Conservation (phyloP, 805 yeast genomes). For the Metschnikowia hibisci region DNA sequence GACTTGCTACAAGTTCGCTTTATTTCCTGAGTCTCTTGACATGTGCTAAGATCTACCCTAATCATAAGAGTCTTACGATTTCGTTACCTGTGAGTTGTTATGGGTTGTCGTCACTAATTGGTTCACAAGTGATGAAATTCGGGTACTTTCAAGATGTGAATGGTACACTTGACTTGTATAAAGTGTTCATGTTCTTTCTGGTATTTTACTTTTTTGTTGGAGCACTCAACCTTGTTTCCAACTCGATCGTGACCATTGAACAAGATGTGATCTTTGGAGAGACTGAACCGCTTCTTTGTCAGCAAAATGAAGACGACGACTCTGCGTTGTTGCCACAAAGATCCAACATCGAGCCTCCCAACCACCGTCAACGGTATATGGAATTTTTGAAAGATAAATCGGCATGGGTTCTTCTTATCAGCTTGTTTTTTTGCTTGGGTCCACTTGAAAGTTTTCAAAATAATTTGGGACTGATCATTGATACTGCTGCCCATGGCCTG, state of each 20-base stretch:
- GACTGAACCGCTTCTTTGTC: slow-evolving; percentile 15
- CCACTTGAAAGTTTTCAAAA: slow-evolving; percentile 83
- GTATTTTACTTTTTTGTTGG: slow-evolving; percentile 55
- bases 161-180: slow-evolving; percentile 41
- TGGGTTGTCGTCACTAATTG: slow-evolving; percentile 76
- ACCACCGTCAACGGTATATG: slow-evolving; percentile 32
- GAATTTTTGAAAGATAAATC: slow-evolving; percentile 49
- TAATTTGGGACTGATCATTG: slow-evolving; percentile 73
- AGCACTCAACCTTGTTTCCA: slow-evolving; percentile 56
- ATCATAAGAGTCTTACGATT: slow-evolving; percentile 72
- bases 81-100: slow-evolving; percentile 85
- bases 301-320: slow-evolving; percentile 8
- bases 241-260: slow-evolving; percentile 60
- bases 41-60: slow-evolving; percentile 82
- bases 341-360: slow-evolving; percentile 34
- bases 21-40: slow-evolving; percentile 70
- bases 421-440: slow-evolving; percentile 69
- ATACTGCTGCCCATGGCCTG: slow-evolving; percentile 27
- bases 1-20: slow-evolving; percentile 68
- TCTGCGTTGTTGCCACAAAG: slow-evolving; percentile 29
- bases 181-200: slow-evolving; percentile 52
- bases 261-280: slow-evolving; percentile 42
- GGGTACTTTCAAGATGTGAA: slow-evolving; percentile 32
- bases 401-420: slow-evolving; percentile 58
- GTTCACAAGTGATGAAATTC: slow-evolving; percentile 56